These are phyloP conservation scores for Solanum neorickii DNA, from an alignment of 257 asterid species.

Conservation along the genomic window DNA sequence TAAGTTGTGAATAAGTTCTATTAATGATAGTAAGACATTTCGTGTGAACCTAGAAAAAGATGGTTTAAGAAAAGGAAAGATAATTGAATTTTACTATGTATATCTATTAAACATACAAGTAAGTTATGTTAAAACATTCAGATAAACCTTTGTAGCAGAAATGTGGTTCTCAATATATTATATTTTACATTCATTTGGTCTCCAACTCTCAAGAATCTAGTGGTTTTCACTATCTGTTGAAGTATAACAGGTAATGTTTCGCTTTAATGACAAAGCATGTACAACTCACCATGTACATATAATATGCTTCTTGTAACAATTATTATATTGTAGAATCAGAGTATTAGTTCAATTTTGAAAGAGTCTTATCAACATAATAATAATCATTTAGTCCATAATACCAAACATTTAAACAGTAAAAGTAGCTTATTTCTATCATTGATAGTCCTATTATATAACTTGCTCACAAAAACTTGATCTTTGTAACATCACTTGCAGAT, in stretches of 20 bases:
- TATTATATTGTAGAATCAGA: not conserved
- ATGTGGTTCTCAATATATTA: not conserved
- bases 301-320: not conserved
- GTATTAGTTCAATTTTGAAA: not conserved
- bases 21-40: not conserved
- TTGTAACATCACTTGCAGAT: not conserved
- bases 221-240: not conserved
- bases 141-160: not conserved
- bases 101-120: not conserved
- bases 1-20: not conserved
- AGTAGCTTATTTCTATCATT: not conserved
- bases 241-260: not conserved
- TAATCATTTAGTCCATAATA: not conserved
- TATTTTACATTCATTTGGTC: not conserved
- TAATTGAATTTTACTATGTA: not conserved
- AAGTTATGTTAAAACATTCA: not conserved
- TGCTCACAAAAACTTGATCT: not conserved
- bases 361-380: not conserved
- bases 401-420: not conserved
- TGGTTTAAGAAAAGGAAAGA: not conserved
- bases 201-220: not conserved
- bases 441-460: not conserved
- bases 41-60: not conserved
- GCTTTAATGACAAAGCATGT: not conserved
- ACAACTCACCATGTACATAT: not conserved